Evolutionary conservation across 805 yeast species (phyloP).

Genomic region (Teunomyces lycoperdinae): DNA sequence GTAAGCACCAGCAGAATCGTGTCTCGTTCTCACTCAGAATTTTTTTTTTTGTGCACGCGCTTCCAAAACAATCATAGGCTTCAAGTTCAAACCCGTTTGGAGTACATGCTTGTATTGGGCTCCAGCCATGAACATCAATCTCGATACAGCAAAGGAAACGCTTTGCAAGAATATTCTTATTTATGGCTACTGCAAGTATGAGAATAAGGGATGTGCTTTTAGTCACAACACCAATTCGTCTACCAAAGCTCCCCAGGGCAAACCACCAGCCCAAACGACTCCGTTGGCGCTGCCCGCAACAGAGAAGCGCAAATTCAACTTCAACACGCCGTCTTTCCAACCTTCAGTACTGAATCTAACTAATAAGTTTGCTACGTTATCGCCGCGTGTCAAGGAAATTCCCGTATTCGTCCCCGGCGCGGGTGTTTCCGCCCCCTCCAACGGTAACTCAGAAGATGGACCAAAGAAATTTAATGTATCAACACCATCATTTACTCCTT

Average conservation of each 20-base stretch:
- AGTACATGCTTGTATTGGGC: not conserved
- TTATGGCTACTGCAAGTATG: slow-evolving; percentile 85
- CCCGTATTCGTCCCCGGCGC: slow-evolving; percentile 48
- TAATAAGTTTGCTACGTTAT: slow-evolving; percentile 42
- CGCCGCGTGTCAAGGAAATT: slow-evolving; percentile 48
- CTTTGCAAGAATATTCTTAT: slow-evolving; percentile 82
- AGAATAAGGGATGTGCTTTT: slow-evolving; percentile 83
- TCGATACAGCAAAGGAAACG: slow-evolving; percentile 65
- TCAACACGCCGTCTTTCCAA: slow-evolving; percentile 44
- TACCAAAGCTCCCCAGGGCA: slow-evolving; percentile 29
- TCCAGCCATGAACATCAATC: slow-evolving; percentile 32
- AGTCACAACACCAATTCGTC: slow-evolving; percentile 49
- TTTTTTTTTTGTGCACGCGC: not conserved
- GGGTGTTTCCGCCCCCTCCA: not conserved
- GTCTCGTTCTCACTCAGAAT: not conserved
- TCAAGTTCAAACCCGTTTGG: not conserved
- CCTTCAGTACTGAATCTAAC: slow-evolving; percentile 32
- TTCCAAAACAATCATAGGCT: not conserved
- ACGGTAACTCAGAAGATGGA: slow-evolving; percentile 8
- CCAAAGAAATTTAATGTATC: slow-evolving; percentile 33
- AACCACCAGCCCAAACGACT: slow-evolving; percentile 56
- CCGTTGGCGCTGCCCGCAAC: slow-evolving; percentile 20
- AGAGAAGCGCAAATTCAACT: slow-evolving; percentile 31
- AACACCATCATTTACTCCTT: slow-evolving; percentile 41
- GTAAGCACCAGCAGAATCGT: too few relatives aligned